Evolutionary conservation across 2,329 filamentous ascomycete species (phyloP).

Genomic region (Corniculantispora saksenae): DNA sequence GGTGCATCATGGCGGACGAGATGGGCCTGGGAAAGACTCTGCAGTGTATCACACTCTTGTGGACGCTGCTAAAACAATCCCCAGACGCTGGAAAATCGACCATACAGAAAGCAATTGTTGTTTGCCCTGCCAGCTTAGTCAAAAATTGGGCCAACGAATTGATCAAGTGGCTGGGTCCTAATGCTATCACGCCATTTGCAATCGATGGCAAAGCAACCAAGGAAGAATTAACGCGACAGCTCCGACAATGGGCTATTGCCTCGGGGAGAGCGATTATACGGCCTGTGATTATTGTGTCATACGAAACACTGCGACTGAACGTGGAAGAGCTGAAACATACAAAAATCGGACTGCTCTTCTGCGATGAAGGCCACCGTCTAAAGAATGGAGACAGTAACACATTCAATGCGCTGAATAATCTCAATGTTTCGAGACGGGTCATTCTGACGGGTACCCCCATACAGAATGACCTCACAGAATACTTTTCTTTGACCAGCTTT

Average conservation of each 20-base stretch:
- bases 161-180: constrained; percentile 91
- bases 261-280: constrained; percentile 86
- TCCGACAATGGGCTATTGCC: constrained; percentile 92
- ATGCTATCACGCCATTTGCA: constrained; percentile 89
- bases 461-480: constrained; percentile 97
- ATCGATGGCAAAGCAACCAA: constrained; percentile 97
- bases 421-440: constrained; percentile 88
- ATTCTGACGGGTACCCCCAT: constrained; percentile 97
- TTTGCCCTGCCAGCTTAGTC: constrained; percentile 93
- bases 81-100: constrained; percentile 91
- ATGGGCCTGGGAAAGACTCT: constrained; percentile 98
- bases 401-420: constrained; percentile 83
- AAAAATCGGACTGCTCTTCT: constrained; percentile 88
- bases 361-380: constrained; percentile 92
- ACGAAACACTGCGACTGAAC: constrained; percentile 91
- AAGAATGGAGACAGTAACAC: constrained; percentile 98
- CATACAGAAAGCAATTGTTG: constrained; percentile 95
- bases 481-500: constrained; percentile 94
- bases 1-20: constrained; percentile 99
- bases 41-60: constrained; percentile 94
- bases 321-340: constrained; percentile 87
- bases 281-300: constrained; percentile 95
- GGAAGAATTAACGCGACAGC: constrained; percentile 84
- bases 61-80: constrained; percentile 94
- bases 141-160: constrained; percentile 98